A percentile compares a stretch with the other conserved stretches of the same genome.
phyloP scores from a whole-genome alignment of 345 rosid genomes.

The Sisymbrium altissimum region DNA sequence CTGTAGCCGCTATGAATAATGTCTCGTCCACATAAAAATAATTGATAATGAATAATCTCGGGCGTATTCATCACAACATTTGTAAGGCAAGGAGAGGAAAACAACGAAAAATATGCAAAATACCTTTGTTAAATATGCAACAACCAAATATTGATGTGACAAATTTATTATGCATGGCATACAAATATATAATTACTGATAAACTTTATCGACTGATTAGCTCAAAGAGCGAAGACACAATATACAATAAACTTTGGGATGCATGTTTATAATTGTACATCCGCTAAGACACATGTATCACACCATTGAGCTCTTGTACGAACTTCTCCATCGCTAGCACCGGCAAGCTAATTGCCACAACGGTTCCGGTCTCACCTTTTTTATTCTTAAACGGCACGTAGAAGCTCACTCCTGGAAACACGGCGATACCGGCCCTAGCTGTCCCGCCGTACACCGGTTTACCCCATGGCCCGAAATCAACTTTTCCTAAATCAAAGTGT shows the following conservation, averaged over 20 bases:
- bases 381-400: constrained; percentile 38
- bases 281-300: neutral
- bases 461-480: constrained; percentile 63
- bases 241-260: neutral
- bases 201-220: neutral
- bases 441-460: constrained; percentile 51
- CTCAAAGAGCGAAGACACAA: neutral
- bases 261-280: neutral
- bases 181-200: too few species aligned
- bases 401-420: constrained; percentile 43
- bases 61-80: too few species aligned
- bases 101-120: too few species aligned
- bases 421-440: constrained; percentile 40
- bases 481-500: constrained; percentile 36
- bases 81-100: too few species aligned
- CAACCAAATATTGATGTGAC: too few species aligned
- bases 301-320: constrained; percentile 3
- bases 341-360: constrained; percentile 26
- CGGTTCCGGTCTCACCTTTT: constrained; percentile 38
- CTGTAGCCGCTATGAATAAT: neutral
- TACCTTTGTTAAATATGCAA: too few species aligned
- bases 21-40: neutral
- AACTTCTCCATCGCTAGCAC: constrained; percentile 36
- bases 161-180: too few species aligned
- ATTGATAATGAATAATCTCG: neutral